Evolutionary conservation across 1,139 yeast genomes (phyloP).

Genomic region (Lodderomyces margitis): DNA sequence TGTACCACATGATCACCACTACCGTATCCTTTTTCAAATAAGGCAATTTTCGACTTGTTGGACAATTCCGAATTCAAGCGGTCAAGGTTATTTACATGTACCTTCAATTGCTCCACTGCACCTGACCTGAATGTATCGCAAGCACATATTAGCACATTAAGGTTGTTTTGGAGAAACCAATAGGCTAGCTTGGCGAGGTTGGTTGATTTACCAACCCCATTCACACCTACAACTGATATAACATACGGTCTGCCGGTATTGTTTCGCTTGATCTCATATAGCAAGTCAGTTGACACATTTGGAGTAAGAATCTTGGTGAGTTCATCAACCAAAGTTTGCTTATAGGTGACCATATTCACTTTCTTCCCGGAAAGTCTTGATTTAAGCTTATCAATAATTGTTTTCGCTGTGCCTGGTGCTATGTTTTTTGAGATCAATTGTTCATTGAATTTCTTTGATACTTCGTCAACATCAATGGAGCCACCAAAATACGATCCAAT

Average conservation of each 20-base stretch:
- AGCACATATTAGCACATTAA: conserved; percentile 87
- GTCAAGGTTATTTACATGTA: conserved; percentile 83
- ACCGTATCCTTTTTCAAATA: conserved; percentile 95
- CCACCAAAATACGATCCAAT: conserved; percentile 41
- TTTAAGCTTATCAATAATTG: conserved; percentile 38
- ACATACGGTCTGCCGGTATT: conserved; percentile 67
- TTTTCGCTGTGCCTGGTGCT: conserved; percentile 40
- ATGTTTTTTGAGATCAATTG: conserved; percentile 45
- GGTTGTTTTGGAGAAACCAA: conserved; percentile 89
- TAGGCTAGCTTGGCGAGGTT: conserved; percentile 91
- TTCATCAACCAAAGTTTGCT: conserved; percentile 69
- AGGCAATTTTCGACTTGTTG: conserved; percentile 59
- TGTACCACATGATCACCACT: conserved; percentile 91
- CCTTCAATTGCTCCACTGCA: conserved; percentile 94
- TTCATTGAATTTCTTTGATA: conserved; percentile 42
- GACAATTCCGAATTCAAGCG: conserved; percentile 36
- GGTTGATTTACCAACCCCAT: conserved; percentile 97
- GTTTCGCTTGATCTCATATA: conserved; percentile 69
- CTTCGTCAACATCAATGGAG: conserved; percentile 35
- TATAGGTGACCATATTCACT: conserved; percentile 33
- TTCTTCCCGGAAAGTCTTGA: conserved; percentile 27
- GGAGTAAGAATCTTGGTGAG: conserved; percentile 86
- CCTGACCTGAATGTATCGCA: conserved; percentile 98
- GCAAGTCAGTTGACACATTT: conserved; percentile 81
- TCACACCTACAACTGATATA: conserved; percentile 94